Evolutionary conservation across 2,329 filamentous ascomycete genomes (phyloP).

Genomic region (Colletotrichum graminicola): DNA sequence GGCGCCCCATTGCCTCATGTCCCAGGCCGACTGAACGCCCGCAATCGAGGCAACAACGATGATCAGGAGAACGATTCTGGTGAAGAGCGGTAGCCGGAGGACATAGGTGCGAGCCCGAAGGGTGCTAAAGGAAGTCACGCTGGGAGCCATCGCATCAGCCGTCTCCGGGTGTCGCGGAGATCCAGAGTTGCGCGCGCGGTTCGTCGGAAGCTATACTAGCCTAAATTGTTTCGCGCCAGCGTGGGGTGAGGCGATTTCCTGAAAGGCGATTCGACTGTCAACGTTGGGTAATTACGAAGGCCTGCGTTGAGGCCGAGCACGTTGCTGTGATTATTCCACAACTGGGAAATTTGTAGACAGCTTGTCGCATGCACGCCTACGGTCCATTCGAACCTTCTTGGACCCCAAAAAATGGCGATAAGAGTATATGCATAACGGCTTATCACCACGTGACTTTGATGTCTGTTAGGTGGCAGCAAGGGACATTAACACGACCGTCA

Average conservation of each 20-base stretch:
- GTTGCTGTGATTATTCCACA: slow-evolving; percentile 10
- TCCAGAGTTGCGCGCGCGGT: background rate
- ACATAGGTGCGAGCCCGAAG: slow-evolving; percentile 83
- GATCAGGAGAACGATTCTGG: slow-evolving; percentile 75
- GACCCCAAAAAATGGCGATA: slow-evolving; percentile 31
- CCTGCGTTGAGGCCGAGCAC: slow-evolving; percentile 14
- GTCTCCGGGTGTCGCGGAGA: slow-evolving; percentile 7
- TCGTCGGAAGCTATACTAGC: background rate
- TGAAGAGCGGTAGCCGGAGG: slow-evolving; percentile 88
- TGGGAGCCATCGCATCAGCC: slow-evolving; percentile 31
- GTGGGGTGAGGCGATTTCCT: background rate
- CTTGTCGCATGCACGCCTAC: slow-evolving; percentile 31
- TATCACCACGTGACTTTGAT: slow-evolving; percentile 26
- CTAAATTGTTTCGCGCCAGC: background rate
- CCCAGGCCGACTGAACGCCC: slow-evolving; percentile 77
- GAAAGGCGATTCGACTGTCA: background rate
- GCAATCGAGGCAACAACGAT: slow-evolving; percentile 71
- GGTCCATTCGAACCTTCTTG: slow-evolving; percentile 17
- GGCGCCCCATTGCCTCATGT: slow-evolving; percentile 81
- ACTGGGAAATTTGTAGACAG: slow-evolving; percentile 29
- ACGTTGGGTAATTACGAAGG: background rate
- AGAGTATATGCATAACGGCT: background rate
- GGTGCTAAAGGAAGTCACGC: slow-evolving; percentile 69
- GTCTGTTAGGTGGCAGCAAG: background rate
- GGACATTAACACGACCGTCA: too few species aligned